phyloP scores from a whole-genome alignment of 2,329 filamentous ascomycete genomes.

The Phoma sp. region DNA sequence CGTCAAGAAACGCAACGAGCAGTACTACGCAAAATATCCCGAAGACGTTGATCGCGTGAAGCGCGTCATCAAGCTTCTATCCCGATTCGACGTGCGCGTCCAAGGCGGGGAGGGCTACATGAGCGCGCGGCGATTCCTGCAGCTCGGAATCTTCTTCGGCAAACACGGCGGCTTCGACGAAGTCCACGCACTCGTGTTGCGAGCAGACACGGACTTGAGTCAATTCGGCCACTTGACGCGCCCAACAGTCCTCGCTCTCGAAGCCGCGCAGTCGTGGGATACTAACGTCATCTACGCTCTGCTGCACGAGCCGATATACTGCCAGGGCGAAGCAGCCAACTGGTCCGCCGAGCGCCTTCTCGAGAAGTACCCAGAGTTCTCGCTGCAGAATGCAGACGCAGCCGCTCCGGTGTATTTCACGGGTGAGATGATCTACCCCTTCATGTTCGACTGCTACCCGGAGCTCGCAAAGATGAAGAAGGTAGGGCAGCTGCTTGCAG shows the following conservation, averaged over 20 bases:
- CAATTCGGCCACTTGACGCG: conserved; percentile 77
- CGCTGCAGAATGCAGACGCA: conserved; percentile 42
- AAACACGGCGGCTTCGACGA: conserved; percentile 61
- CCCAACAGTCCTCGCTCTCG: conserved; percentile 71
- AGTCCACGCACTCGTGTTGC: conserved; percentile 65
- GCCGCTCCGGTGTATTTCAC: conserved; percentile 74
- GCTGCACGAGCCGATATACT: conserved; percentile 88
- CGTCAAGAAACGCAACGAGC: conserved; percentile 72
- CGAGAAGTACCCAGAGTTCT: conserved; percentile 55
- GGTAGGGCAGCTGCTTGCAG: conserved; percentile 74
- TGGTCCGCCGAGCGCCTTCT: conserved; percentile 78
- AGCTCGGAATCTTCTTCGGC: conserved; percentile 79
- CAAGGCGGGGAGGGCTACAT: conserved; percentile 72
- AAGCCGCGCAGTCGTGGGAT: conserved; percentile 73
- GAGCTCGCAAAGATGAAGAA: conserved; percentile 73
- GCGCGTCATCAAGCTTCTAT: conserved; percentile 69
- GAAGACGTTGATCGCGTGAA: conserved; percentile 75
- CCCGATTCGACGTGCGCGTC: conserved; percentile 63
- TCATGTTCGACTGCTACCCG: conserved; percentile 80
- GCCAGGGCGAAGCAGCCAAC: conserved; percentile 68
- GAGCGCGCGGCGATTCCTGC: conserved; percentile 75
- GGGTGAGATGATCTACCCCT: conserved; percentile 90
- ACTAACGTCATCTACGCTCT: conserved; percentile 81
- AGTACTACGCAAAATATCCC: conserved; percentile 85
- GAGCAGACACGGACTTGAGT: conserved; percentile 73